Percentiles rank a stretch among this genome's conserved stretches.
phyloP scores from a whole-genome alignment of 2,329 filamentous ascomycete genomes.

The Trichoderma sp. region DNA sequence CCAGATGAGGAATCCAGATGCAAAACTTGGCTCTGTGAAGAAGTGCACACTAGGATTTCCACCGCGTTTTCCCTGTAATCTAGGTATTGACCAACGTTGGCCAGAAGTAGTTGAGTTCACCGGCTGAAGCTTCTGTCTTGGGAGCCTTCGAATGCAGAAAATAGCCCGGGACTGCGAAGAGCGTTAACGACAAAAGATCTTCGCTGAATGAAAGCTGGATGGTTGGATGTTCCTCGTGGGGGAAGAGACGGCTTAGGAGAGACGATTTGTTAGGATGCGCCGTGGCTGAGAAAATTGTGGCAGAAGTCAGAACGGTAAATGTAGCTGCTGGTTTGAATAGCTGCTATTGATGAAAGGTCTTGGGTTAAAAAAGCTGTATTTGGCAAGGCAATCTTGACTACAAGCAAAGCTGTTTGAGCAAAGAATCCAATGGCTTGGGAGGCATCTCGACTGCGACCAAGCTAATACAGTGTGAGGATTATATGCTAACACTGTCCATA shows the following conservation, averaged over 20 bases:
- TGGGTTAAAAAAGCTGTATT: not conserved
- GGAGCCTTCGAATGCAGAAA: not conserved
- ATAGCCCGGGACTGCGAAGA: slow-evolving; percentile 28
- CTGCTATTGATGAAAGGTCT: not conserved
- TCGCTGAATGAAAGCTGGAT: not conserved
- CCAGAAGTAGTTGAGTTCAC: not conserved
- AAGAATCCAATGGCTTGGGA: not conserved
- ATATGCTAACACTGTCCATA: not conserved
- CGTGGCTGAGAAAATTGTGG: not conserved
- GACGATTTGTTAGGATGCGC: not conserved
- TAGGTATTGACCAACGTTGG: not conserved
- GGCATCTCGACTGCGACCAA: not conserved
- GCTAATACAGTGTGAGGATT: not conserved
- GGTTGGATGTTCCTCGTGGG: not conserved
- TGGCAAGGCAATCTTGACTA: not conserved
- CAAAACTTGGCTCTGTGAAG: not conserved
- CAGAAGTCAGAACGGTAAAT: too few species aligned
- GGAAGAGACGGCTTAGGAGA: not conserved
- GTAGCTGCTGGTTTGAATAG: not conserved
- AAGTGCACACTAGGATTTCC: not conserved
- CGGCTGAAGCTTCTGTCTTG: not conserved
- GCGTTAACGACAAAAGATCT: slow-evolving; percentile 24
- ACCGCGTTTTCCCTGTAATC: slow-evolving; percentile 10
- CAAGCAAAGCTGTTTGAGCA: not conserved
- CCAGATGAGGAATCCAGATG: not conserved